Evolutionary conservation across 805 yeast genomes (phyloP).

Genomic region (Candida ipomoeae): DNA sequence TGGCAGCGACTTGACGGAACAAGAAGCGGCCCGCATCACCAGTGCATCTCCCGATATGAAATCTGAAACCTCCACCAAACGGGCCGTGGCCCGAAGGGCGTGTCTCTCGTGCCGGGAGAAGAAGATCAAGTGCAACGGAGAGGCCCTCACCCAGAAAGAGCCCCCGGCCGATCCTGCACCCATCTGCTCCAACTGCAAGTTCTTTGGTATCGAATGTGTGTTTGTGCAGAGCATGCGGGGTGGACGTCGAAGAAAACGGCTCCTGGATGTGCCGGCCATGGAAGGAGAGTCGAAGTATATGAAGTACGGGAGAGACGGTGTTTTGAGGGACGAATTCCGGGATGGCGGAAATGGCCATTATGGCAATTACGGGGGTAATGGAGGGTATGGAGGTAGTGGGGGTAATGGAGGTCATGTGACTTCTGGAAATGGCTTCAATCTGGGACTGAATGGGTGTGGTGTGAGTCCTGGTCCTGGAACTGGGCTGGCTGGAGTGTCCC

Average conservation of each 20-base stretch:
- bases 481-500: too few relatives aligned
- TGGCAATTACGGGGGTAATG: too few relatives aligned
- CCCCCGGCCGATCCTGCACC: constrained; percentile 9
- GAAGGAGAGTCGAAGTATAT: neutral
- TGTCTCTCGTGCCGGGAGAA: constrained; percentile 62
- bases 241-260: constrained; percentile 44
- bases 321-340: neutral
- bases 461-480: too few relatives aligned
- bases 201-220: constrained; percentile 46
- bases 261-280: neutral
- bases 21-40: too few relatives aligned
- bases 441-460: too few relatives aligned
- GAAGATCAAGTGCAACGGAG: constrained; percentile 66
- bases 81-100: constrained; percentile 57
- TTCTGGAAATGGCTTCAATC: too few relatives aligned
- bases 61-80: constrained; percentile 9
- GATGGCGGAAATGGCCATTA: too few relatives aligned
- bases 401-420: too few relatives aligned
- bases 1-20: too few relatives aligned
- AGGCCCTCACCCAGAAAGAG: constrained; percentile 15
- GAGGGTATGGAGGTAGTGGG: too few relatives aligned
- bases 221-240: constrained; percentile 57
- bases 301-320: neutral
- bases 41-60: too few relatives aligned
- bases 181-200: constrained; percentile 47